Percentiles rank a stretch among this genome's conserved stretches.
phyloP scores from a whole-genome alignment of 1,284 basidiomycete genomes.

The Schizophyllum amplum region DNA sequence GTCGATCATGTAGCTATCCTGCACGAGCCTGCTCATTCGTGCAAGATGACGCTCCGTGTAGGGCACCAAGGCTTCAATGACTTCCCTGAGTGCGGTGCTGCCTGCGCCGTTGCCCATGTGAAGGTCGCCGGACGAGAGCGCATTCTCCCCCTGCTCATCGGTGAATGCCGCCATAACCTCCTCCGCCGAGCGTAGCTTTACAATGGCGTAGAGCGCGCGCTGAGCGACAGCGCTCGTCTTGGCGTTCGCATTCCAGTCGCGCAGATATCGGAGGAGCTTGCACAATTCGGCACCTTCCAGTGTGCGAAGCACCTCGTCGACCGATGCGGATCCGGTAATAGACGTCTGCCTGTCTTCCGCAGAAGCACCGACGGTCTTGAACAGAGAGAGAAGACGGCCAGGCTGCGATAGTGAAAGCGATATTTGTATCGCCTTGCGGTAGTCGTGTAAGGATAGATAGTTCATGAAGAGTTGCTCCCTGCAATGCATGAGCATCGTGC shows the following conservation, averaged over 20 bases:
- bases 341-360: conserved; percentile 23
- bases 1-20: conserved; percentile 93
- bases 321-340: conserved; percentile 59
- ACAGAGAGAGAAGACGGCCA: conserved; percentile 77
- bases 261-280: conserved; percentile 74
- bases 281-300: conserved; percentile 71
- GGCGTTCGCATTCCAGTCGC: conserved; percentile 92
- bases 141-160: conserved; percentile 28
- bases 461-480: conserved; percentile 96
- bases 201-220: conserved; percentile 72
- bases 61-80: conserved; percentile 82
- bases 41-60: conserved; percentile 91
- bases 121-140: conserved; percentile 14
- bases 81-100: conserved; percentile 53
- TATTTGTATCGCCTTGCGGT: conserved; percentile 84
- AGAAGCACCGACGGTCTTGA: conserved; percentile 52
- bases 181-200: conserved; percentile 68
- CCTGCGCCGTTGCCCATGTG: conserved; percentile 14
- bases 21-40: conserved; percentile 79
- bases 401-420: conserved; percentile 93
- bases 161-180: conserved; percentile 71
- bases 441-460: conserved; percentile 84
- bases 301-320: conserved; percentile 78
- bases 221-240: conserved; percentile 87
- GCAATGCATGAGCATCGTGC: conserved; percentile 6